Percentiles rank a stretch among this genome's conserved stretches.
Conservation (phyloP, 2,329 filamentous ascomycete genomes). For the Epichloe uncinata region DNA sequence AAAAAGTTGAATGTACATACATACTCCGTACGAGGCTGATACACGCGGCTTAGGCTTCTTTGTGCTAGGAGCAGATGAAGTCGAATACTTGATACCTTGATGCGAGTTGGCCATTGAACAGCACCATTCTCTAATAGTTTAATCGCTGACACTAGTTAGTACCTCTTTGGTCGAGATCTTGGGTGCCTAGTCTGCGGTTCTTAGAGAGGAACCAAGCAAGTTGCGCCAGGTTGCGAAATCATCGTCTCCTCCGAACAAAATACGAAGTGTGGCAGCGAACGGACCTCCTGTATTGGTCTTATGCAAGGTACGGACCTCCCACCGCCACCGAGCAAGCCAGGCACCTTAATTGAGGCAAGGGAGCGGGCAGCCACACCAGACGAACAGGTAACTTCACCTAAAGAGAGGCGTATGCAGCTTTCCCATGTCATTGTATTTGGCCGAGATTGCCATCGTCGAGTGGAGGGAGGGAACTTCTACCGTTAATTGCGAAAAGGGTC, state of each 20-base stretch:
- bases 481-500: no score
- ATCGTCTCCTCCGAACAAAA: not conserved
- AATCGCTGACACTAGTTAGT: no score
- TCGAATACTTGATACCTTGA: not conserved
- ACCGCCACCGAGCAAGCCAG: not conserved
- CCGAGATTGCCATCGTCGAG: not conserved
- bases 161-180: no score
- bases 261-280: not conserved
- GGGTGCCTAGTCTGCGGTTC: no score
- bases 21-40: no score
- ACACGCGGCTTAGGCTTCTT: no score
- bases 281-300: not conserved
- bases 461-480: not conserved
- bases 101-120: no score
- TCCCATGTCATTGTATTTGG: not conserved
- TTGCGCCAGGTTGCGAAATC: no score
- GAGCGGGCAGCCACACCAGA: constrained; percentile 1
- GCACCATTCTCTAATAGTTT: no score
- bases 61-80: not conserved
- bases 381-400: not conserved
- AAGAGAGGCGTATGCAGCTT: not conserved
- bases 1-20: no score
- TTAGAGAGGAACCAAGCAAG: no score
- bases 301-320: constrained; percentile 1
- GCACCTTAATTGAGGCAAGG: not conserved